These are phyloP conservation scores for Trichoderma lentiforme DNA, from an alignment of 2,329 filamentous ascomycete genomes.

Conservation along the genomic window DNA sequence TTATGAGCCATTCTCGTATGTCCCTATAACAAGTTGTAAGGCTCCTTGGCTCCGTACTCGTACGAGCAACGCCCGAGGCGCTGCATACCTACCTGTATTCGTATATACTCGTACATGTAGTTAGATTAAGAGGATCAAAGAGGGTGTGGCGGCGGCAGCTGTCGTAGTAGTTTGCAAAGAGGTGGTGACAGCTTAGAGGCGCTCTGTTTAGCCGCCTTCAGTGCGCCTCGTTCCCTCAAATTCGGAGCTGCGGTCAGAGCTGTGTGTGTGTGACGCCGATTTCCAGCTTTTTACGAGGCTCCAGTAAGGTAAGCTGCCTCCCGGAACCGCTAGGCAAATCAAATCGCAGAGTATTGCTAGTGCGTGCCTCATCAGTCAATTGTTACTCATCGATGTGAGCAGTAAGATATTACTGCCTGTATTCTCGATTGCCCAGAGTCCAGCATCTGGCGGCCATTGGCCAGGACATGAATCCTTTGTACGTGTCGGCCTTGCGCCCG, in stretches of 20 bases:
- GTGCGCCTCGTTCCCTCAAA: not conserved
- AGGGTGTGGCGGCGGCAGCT: not conserved
- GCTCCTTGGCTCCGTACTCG: not conserved
- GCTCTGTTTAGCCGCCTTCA: not conserved
- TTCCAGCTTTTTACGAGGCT: conserved; percentile 1
- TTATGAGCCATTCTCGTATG: not conserved
- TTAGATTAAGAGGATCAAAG: not conserved
- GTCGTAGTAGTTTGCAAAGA: not conserved
- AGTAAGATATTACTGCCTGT: not conserved
- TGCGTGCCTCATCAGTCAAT: not conserved
- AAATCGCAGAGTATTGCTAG: not conserved
- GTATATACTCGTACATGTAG: not conserved
- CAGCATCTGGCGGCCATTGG: not conserved
- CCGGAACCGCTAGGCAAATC: not conserved
- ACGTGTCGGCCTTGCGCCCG: not conserved
- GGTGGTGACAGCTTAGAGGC: not conserved
- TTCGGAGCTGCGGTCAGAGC: not conserved
- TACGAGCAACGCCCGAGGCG: not conserved
- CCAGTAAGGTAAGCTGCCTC: not conserved
- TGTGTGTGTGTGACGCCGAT: not conserved
- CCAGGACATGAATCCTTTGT: not conserved
- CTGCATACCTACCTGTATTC: not conserved
- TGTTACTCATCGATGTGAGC: not conserved
- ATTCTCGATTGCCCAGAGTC: not conserved
- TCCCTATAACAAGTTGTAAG: not conserved